Evolutionary conservation across 1,139 yeast species (phyloP).

Genomic region (Nakaseomyces nivariensis): DNA sequence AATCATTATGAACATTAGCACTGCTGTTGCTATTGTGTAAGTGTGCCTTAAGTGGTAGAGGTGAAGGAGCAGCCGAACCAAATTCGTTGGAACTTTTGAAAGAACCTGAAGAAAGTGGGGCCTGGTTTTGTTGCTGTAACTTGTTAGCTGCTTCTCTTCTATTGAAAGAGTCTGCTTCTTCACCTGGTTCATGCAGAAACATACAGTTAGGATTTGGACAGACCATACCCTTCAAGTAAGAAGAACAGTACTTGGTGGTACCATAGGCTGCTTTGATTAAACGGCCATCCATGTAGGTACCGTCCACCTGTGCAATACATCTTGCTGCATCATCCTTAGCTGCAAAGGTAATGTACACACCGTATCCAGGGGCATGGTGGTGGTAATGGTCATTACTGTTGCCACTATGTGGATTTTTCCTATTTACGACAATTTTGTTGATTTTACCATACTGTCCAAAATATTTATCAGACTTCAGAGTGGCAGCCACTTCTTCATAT

Average conservation of each 20-base stretch:
- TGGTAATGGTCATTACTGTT: conserved; percentile 28
- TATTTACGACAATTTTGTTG: conserved; percentile 85
- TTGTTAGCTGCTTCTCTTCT: conserved; percentile 58
- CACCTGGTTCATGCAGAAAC: conserved; percentile 99
- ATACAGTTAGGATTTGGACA: conserved; percentile 99
- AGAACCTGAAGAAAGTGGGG: conserved; percentile 4
- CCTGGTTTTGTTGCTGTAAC: conserved; percentile 8
- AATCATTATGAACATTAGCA: conserved; percentile 12
- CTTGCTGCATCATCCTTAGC: conserved; percentile 88
- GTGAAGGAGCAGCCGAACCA: conserved; percentile 17
- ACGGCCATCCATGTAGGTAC: conserved; percentile 86
- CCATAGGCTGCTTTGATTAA: conserved; percentile 91
- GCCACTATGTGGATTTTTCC: conserved; percentile 43
- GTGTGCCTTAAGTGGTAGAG: conserved; percentile 22
- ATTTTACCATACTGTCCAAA: conserved; percentile 98
- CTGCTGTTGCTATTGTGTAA: conserved; percentile 14
- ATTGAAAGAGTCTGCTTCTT: conserved; percentile 94
- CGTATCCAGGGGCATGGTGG: conserved; percentile 61
- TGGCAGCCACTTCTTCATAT: conserved; percentile 79
- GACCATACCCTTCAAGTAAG: conserved; percentile 86
- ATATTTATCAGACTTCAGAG: conserved; percentile 81
- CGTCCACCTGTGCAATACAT: conserved; percentile 91
- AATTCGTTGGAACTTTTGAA: conserved; percentile 7
- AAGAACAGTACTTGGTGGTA: conserved; percentile 94
- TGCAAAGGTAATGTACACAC: conserved; percentile 91